Conservation (phyloP, 495 filamentous ascomycete species). For the Podospora sp. region DNA sequence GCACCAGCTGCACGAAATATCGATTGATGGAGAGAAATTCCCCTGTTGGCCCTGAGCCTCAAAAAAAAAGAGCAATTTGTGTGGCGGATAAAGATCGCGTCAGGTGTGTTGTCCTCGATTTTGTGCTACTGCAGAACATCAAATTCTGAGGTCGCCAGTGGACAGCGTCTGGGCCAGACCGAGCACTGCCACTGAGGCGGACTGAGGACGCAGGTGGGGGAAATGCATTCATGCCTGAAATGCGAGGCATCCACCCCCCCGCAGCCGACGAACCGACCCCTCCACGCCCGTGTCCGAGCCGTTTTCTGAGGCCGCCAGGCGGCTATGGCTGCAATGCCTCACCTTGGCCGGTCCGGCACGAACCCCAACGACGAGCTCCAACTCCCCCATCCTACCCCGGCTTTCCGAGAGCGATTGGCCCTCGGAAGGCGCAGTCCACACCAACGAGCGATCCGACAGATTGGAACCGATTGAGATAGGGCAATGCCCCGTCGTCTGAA, state of each 20-base stretch:
- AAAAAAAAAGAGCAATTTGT: background rate
- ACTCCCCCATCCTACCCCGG: background rate
- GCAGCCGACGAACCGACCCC: background rate
- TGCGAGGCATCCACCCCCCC: background rate
- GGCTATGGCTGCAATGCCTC: constrained; percentile 26
- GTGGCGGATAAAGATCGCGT: background rate
- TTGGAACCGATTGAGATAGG: constrained; percentile 6
- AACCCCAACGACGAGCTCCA: background rate
- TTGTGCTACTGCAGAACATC: background rate
- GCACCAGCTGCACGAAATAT: constrained; percentile 5
- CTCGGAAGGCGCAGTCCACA: background rate
- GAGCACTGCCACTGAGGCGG: background rate
- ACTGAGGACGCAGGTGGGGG: background rate
- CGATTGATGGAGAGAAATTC: background rate
- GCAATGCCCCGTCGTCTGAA: background rate
- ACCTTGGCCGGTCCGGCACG: background rate
- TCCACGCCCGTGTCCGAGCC: constrained; percentile 17
- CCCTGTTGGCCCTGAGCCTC: background rate
- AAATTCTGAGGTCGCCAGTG: background rate
- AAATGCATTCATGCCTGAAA: background rate
- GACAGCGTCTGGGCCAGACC: background rate
- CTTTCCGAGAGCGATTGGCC: constrained; percentile 7
- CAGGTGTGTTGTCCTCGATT: background rate
- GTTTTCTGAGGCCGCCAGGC: constrained; percentile 28
- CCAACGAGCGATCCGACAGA: constrained; percentile 14